Evolutionary conservation across 176 grass and related monocot species (phyloP).

Genomic region (Tuctoria greenei): DNA sequence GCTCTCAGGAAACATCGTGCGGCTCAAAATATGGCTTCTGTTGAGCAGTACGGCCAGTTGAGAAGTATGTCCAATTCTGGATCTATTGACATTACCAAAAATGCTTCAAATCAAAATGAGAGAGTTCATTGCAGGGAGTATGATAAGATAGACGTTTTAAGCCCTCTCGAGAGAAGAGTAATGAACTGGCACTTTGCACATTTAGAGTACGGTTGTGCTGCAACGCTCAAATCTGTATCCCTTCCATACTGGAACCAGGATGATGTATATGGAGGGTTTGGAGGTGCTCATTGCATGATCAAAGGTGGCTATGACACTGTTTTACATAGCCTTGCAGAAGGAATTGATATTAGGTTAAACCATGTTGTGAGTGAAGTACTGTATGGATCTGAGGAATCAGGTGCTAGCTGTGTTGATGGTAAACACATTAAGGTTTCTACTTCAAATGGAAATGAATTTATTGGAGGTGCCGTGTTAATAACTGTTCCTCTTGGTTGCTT

Average conservation of each 20-base stretch:
- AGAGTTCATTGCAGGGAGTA: constrained; percentile 34
- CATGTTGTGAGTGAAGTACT: constrained; percentile 72
- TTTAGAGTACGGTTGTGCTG: constrained; percentile 97
- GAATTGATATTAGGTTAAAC: constrained; percentile 84
- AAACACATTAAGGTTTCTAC: constrained; percentile 74
- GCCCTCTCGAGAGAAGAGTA: constrained; percentile 84
- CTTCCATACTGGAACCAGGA: constrained; percentile 99
- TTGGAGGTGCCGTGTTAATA: constrained; percentile 83
- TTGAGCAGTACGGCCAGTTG: constrained; percentile 44
- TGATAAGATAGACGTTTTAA: constrained; percentile 59
- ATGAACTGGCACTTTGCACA: constrained; percentile 99
- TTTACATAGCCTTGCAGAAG: constrained; percentile 70
- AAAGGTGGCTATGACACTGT: constrained; percentile 92
- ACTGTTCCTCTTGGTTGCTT: constrained; percentile 97
- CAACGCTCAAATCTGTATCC: constrained; percentile 87
- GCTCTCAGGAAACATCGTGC: constrained; percentile 71
- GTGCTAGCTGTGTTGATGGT: constrained; percentile 21
- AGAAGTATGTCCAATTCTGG: constrained; percentile 43
- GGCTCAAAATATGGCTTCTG: constrained; percentile 45
- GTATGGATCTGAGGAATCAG: constrained; percentile 46
- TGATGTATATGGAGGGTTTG: constrained; percentile 96
- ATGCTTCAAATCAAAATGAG: constrained; percentile 47
- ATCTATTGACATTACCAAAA: constrained; percentile 35
- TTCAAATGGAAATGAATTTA: constrained; percentile 72
- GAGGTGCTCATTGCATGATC: constrained; percentile 98